A percentile compares a stretch with the other conserved stretches of the same genome.
phyloP scores from a whole-genome alignment of 352 stramenopile species.

The Phytophthora agathidicida region DNA sequence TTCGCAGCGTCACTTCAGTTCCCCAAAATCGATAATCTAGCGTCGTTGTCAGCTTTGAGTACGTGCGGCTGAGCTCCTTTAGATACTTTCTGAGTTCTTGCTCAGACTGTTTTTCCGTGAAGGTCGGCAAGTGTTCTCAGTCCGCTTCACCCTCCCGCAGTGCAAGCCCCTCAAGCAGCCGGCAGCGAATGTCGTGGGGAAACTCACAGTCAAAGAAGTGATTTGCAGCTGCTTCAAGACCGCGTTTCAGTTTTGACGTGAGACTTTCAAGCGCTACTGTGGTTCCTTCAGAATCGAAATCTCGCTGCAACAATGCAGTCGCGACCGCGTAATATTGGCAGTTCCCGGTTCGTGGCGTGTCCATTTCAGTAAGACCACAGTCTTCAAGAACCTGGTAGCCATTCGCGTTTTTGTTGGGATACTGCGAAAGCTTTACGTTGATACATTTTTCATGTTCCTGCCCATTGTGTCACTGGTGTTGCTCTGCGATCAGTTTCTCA shows the following conservation, averaged over 20 bases:
- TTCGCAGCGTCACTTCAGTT: not conserved
- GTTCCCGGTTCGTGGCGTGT: not conserved
- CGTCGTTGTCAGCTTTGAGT: not conserved
- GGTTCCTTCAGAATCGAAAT: not conserved
- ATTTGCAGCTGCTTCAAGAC: not conserved
- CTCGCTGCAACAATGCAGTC: not conserved
- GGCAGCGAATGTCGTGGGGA: too few relatives aligned
- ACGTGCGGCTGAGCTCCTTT: not conserved
- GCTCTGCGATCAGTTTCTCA: too few relatives aligned
- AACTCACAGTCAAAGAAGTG: not conserved
- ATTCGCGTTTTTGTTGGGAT: too few relatives aligned
- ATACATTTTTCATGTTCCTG: too few relatives aligned
- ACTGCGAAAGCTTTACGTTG: too few relatives aligned
- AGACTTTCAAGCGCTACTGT: not conserved
- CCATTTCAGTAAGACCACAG: not conserved
- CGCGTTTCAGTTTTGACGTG: not conserved
- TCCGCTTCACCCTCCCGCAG: too few relatives aligned
- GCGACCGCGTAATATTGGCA: not conserved
- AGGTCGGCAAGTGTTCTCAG: not conserved
- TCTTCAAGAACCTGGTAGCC: too few relatives aligned
- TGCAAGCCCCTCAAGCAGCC: too few relatives aligned
- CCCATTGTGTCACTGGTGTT: too few relatives aligned
- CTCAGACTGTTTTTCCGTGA: not conserved
- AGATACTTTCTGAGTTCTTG: not conserved
- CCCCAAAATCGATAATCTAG: not conserved